Base-by-base conservation (phyloP, 2,329 filamentous ascomycete genomes). In the Leptographium radiaticola region DNA sequence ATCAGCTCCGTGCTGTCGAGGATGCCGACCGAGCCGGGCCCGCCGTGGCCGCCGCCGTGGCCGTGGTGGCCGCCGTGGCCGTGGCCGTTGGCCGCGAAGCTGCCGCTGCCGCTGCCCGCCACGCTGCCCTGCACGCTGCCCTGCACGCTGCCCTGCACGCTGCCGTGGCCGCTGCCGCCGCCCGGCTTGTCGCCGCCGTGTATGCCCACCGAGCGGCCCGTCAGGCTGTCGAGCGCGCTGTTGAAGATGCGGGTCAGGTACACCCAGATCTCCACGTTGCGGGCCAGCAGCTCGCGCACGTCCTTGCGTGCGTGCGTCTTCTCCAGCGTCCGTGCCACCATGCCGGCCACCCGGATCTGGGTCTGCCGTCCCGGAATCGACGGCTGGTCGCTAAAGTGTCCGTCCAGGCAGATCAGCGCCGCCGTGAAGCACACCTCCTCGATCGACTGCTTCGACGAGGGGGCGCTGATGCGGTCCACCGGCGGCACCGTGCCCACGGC, bases 261-360 rank as follows among this genome's bases (percentile, higher is more conserved):
- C 59, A 83, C 76, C 81, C 81, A 84, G 54, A 84, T 77, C 57
- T 77, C 75, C 33, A 84, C 75, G 59, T 84, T 84, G 56, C 75
- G 75, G 6, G 80, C 79, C 42, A 84, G 66, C 3, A 73, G 71
- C 63, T 83, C 80, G 77, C 80, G 73, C 38, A 81, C 77, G 56
- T 81, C 77, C 54, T 79, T 74, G 25, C 77, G 72, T 1, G 75
- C 79, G 58, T 83, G 78, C 4, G 80, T 84, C 68, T 81, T 81
- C 60, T 84, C 80, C 42, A 84, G 65, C 1, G 80, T 83, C 62
- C 74, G 78, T 4, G 75, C 71, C 48, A 84, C 71, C 68, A 83
- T 79, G 53, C 72, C 73, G 57, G 71, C 75, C 49, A 81, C 75
- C 59, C 74, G 76, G 40, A 71, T 67, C 57, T 75, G 73, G 12